Percentiles rank a stretch among this genome's conserved stretches.
These are phyloP conservation scores for Lentinula edodes DNA, from an alignment of 768 basidiomycete species.

Conservation along the genomic window DNA sequence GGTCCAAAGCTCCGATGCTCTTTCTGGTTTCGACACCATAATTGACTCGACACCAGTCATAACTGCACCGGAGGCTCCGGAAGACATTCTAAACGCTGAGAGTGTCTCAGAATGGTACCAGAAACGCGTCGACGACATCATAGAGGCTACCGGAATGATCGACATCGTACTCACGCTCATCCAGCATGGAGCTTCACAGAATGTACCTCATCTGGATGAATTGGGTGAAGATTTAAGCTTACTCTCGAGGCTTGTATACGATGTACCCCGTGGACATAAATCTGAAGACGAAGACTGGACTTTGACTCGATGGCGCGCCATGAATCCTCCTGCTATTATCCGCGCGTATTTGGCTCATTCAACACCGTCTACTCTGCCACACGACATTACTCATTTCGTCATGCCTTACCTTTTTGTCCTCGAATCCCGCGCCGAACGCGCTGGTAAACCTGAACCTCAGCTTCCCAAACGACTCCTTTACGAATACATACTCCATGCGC, in stretches of 20 bases:
- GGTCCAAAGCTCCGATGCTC: slow-evolving; percentile 24
- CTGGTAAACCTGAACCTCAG: slow-evolving; percentile 60
- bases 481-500: slow-evolving; percentile 64
- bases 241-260: slow-evolving; percentile 83
- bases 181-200: slow-evolving; percentile 82
- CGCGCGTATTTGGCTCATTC: slow-evolving; percentile 74
- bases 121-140: slow-evolving; percentile 52
- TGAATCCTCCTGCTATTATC: slow-evolving; percentile 63
- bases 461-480: slow-evolving; percentile 64
- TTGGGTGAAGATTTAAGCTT: slow-evolving; percentile 90
- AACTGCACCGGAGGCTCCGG: not conserved
- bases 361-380: slow-evolving; percentile 54
- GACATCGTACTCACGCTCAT: slow-evolving; percentile 74
- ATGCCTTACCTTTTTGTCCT: slow-evolving; percentile 92
- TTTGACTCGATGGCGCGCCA: slow-evolving; percentile 62
- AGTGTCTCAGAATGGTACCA: slow-evolving; percentile 76
- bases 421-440: slow-evolving; percentile 81
- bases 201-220: slow-evolving; percentile 72
- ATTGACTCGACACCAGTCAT: not conserved
- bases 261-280: slow-evolving; percentile 45
- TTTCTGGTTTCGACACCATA: not conserved
- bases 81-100: slow-evolving; percentile 32
- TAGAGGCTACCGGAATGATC: slow-evolving; percentile 66
- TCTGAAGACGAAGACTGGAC: slow-evolving; percentile 62
- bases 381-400: slow-evolving; percentile 71